Conservation (phyloP, 768 basidiomycete genomes). For the Rhizopogon rudus region DNA sequence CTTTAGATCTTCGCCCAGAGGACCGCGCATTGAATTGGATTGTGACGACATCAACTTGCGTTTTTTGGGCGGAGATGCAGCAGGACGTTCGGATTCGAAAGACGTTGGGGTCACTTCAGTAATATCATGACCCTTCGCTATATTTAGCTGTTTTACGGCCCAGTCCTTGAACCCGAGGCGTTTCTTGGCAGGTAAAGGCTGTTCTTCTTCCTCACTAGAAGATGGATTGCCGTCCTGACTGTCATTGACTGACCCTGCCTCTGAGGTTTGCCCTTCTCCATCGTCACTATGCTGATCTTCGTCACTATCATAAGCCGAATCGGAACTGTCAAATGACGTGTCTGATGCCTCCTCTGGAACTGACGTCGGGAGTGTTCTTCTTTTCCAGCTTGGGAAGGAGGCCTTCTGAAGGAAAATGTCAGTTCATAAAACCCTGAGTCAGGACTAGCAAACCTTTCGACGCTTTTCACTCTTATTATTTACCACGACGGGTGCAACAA, state of each 20-base stretch:
- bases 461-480: constrained; percentile 35
- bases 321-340: constrained; percentile 75
- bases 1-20: constrained; percentile 67
- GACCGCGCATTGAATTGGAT: constrained; percentile 56
- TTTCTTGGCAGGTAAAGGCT: constrained; percentile 30
- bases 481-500: constrained; percentile 42
- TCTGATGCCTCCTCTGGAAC: constrained; percentile 37
- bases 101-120: constrained; percentile 7
- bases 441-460: constrained; percentile 35
- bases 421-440: constrained; percentile 1
- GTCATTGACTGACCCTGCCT: constrained; percentile 14
- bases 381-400: constrained; percentile 50
- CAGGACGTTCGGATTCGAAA: constrained; percentile 1
- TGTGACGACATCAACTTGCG: constrained; percentile 29
- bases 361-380: constrained; percentile 21
- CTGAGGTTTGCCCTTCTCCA: constrained; percentile 9
- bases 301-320: constrained; percentile 59
- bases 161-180: constrained; percentile 77
- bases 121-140: constrained; percentile 39
- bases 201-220: constrained; percentile 14
- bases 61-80: constrained; percentile 35
- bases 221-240: constrained; percentile 4
- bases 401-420: constrained; percentile 20
- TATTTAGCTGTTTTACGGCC: constrained; percentile 75
- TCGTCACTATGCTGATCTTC: constrained; percentile 18